Conservation (phyloP, 148 eudicot species). For the Fagopyrum homotropicum region DNA sequence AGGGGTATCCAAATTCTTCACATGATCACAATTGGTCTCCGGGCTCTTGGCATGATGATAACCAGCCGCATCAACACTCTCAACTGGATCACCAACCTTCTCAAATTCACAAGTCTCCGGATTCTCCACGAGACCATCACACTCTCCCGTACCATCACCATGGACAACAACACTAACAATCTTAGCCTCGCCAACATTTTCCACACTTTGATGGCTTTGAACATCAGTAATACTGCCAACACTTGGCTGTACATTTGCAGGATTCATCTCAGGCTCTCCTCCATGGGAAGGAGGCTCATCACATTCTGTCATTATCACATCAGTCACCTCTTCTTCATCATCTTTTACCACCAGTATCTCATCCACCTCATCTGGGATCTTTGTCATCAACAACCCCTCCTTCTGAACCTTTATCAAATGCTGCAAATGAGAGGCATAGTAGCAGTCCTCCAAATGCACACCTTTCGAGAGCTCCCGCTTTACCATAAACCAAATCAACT, state of each 20-base stretch:
- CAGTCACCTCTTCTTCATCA: slow-evolving; percentile 24
- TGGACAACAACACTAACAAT: not conserved
- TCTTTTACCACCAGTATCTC: slow-evolving; percentile 18
- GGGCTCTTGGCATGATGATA: not conserved
- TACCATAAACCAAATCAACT: slow-evolving; percentile 79
- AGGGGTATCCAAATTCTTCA: not conserved
- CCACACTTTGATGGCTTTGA: not conserved
- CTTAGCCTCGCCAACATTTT: slow-evolving; percentile 3
- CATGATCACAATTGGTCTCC: not conserved
- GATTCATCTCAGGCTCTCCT: slow-evolving; percentile 27
- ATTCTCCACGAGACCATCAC: not conserved
- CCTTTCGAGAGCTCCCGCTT: slow-evolving; percentile 75
- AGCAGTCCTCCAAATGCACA: slow-evolving; percentile 45
- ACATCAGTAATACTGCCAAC: not conserved
- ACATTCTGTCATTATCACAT: slow-evolving; percentile 30
- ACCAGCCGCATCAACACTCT: not conserved
- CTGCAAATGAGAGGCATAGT: slow-evolving; percentile 87
- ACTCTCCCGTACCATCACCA: not conserved
- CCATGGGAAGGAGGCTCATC: slow-evolving; percentile 18
- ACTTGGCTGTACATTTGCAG: slow-evolving; percentile 18
- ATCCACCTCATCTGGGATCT: slow-evolving; percentile 11
- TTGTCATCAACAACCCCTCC: slow-evolving; percentile 28
- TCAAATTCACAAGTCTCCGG: not conserved
- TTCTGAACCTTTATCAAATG: slow-evolving; percentile 52
- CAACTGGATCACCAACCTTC: not conserved